Evolutionary conservation across 805 yeast species (phyloP).

Genomic region (Kurtzmaniella fragi): DNA sequence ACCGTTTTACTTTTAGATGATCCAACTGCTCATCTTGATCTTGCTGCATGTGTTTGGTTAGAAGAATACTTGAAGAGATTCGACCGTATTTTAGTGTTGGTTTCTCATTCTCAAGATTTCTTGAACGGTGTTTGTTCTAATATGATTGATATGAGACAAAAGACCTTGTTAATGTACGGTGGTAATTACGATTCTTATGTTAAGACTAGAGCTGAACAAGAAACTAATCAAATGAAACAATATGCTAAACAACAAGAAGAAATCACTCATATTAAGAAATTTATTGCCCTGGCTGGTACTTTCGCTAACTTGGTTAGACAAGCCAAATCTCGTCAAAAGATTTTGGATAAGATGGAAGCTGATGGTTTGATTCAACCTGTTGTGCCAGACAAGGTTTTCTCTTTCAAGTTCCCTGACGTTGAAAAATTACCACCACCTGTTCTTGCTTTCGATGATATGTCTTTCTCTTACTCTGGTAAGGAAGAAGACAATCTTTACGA

Average conservation of each 20-base stretch:
- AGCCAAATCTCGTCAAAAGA: constrained; percentile 99
- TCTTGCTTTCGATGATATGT: constrained; percentile 89
- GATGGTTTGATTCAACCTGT: constrained; percentile 95
- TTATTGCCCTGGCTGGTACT: constrained; percentile 99
- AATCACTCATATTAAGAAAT: constrained; percentile 95
- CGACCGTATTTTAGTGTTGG: constrained; percentile 89
- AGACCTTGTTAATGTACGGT: constrained; percentile 74
- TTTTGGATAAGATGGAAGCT: constrained; percentile 99
- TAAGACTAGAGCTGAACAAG: constrained; percentile 91
- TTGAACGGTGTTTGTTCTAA: constrained; percentile 96
- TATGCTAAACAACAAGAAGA: constrained; percentile 98
- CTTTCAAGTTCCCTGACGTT: constrained; percentile 90
- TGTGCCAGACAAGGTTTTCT: constrained; percentile 86
- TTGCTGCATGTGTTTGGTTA: constrained; percentile 99
- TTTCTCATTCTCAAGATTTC: constrained; percentile 99
- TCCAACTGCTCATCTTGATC: constrained; percentile 98
- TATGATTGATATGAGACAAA: constrained; percentile 95
- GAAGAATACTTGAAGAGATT: constrained; percentile 95
- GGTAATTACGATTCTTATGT: constrained; percentile 98
- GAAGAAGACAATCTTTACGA: constrained; percentile 85
- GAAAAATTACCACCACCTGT: constrained; percentile 99
- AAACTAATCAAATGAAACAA: constrained; percentile 97
- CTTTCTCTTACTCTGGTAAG: constrained; percentile 84
- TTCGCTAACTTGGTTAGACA: constrained; percentile 97
- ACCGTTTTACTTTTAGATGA: constrained; percentile 91